A percentile compares a stretch with the other conserved stretches of the same genome.
phyloP scores from a whole-genome alignment of 1,284 basidiomycete genomes.

The Rhodotorula sp. region DNA sequence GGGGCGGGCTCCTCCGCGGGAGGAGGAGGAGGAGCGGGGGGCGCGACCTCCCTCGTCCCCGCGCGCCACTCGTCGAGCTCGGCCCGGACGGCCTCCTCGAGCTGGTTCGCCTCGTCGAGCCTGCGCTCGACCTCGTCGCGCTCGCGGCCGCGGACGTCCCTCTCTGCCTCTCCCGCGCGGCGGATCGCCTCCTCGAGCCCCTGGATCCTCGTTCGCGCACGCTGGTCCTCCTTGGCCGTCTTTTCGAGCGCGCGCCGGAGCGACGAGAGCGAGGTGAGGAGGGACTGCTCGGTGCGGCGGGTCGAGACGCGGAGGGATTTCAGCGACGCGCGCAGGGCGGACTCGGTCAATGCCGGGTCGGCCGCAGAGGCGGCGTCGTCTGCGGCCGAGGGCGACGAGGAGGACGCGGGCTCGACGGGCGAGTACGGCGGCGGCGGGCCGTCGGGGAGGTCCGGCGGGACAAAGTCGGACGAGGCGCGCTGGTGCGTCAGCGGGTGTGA shows the following conservation, averaged over 20 bases:
- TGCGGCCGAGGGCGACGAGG: neutral
- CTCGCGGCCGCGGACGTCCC: slow-evolving; percentile 19
- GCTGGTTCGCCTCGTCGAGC: slow-evolving; percentile 5
- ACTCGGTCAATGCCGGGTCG: slow-evolving; percentile 6
- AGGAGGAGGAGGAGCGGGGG: neutral
- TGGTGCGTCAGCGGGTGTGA: neutral
- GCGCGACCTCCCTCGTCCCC: slow-evolving; percentile 14
- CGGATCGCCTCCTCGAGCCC: slow-evolving; percentile 39
- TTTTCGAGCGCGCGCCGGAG: slow-evolving; percentile 38
- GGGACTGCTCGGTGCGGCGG: slow-evolving; percentile 32
- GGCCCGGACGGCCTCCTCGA: slow-evolving; percentile 13
- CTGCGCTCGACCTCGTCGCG: slow-evolving; percentile 11
- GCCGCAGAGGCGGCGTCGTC: neutral
- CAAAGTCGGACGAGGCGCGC: neutral
- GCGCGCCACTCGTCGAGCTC: slow-evolving; percentile 29
- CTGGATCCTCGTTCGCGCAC: slow-evolving; percentile 38
- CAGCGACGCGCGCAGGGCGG: slow-evolving; percentile 27
- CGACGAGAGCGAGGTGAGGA: slow-evolving; percentile 25
- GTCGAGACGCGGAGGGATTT: slow-evolving; percentile 33
- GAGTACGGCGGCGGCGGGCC: slow-evolving; percentile 42
- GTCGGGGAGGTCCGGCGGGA: slow-evolving; percentile 14
- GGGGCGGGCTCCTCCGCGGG: neutral
- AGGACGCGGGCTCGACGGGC: slow-evolving; percentile 7
- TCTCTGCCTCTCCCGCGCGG: slow-evolving; percentile 23
- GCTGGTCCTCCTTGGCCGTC: slow-evolving; percentile 42